Evolutionary conservation across 129 eudicot species (phyloP).

Genomic region (Ambrosia trifida): DNA sequence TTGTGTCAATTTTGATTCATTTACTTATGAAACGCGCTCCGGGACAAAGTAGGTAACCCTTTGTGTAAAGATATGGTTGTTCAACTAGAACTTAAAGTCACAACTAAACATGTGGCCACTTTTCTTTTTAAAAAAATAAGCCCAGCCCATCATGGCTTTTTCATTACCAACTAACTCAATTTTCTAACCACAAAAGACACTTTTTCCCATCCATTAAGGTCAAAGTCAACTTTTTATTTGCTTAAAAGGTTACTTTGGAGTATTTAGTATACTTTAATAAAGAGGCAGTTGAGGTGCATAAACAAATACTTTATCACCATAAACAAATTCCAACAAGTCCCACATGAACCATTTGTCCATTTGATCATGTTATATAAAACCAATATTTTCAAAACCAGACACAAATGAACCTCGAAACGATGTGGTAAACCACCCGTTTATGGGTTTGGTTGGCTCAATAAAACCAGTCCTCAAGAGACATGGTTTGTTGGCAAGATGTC

Average conservation of each 20-base stretch:
- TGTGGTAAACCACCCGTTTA: too few species aligned
- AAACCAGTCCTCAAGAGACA: too few species aligned
- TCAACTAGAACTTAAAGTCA: slow-evolving; percentile 6
- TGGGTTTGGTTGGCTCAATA: too few species aligned
- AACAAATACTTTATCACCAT: background rate
- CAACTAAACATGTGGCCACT: slow-evolving; percentile 24
- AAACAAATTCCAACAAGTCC: background rate
- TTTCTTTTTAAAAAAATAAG: slow-evolving; percentile 1
- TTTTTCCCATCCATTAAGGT: slow-evolving; percentile 20
- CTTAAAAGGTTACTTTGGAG: slow-evolving; percentile 22
- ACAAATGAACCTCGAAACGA: too few species aligned
- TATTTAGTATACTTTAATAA: slow-evolving; percentile 24
- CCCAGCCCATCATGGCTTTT: background rate
- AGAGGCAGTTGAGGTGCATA: background rate
- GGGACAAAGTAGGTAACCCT: too few species aligned
- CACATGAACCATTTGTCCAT: background rate
- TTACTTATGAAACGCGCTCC: background rate
- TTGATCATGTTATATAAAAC: background rate
- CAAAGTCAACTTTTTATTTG: slow-evolving; percentile 29
- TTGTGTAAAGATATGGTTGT: too few species aligned
- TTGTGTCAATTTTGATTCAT: background rate
- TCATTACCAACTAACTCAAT: slow-evolving; percentile 10
- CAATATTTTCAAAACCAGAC: background rate
- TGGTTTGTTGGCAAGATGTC: too few species aligned
- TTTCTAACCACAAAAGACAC: slow-evolving; percentile 16